Conservation (phyloP, 2,329 filamentous ascomycete genomes). For the Pestalotiopsis sp. region DNA sequence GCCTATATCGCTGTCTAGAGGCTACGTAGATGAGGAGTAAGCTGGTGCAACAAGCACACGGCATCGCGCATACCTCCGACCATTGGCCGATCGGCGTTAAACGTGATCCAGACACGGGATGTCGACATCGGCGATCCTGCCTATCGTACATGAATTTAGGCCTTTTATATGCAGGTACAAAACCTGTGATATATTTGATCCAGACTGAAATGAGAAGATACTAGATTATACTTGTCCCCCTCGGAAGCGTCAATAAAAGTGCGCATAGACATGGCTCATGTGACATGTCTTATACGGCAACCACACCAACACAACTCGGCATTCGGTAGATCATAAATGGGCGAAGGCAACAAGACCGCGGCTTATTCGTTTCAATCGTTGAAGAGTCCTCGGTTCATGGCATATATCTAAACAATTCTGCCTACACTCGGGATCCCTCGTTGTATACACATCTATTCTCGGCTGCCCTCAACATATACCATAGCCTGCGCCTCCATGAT, state of each 20-base stretch:
- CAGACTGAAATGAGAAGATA: no score
- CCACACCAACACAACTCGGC: no score
- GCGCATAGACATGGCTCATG: no score
- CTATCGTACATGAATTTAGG: neutral
- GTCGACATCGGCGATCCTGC: neutral
- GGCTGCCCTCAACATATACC: neutral
- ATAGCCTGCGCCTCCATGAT: neutral
- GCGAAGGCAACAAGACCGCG: neutral
- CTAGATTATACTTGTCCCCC: no score
- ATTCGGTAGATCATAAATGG: no score
- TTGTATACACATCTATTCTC: neutral
- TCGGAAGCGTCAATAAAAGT: no score
- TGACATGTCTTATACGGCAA: no score
- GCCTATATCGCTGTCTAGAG: neutral
- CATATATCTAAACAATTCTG: neutral
- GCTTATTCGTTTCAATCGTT: neutral
- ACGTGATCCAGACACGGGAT: neutral
- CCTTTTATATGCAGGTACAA: neutral
- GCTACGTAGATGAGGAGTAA: neutral
- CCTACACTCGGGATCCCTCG: neutral
- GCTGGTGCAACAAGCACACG: neutral
- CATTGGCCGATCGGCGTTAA: slow-evolving; percentile 5
- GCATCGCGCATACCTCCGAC: neutral
- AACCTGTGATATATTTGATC: neutral
- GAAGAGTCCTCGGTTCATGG: neutral